Base-by-base conservation (phyloP, 176 grass and related monocot genomes). In the Eragrostis curvula region DNA sequence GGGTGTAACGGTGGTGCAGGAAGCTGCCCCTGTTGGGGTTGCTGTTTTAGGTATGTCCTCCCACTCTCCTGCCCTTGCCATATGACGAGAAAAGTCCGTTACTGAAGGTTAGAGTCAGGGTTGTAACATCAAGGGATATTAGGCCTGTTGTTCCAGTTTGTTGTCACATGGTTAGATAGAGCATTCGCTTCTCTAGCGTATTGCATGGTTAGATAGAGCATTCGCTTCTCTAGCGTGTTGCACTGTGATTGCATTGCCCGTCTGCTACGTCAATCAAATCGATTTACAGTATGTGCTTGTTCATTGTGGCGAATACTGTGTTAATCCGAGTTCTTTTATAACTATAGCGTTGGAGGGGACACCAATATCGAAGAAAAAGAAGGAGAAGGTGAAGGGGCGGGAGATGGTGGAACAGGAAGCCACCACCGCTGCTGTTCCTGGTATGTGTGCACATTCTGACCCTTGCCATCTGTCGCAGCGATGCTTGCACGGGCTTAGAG, bases 131-230 rank as follows among this genome's bases (percentile, higher is more conserved):
- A 17, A 51, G 14, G 0, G 5, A 36, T 66, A n/a, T 57, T 47
- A 21, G 25, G 21, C 20, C 43, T 11, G 41, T 23, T 62, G 20
- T 57, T 83, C 65, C 30, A 18, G 30, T 88, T 65, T 65, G 55
- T 51, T 42, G n/a, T 47, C 57, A 21, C 36, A 45, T 67, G 48
- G 8, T 70, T 70, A 25, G n/a, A 46, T 27, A 24, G 39, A n/a
- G 36, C 28, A 3, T 71, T 36, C 27, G 42, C 11, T n/a, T 50
- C 28, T 66, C 3, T 12, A 50, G 60, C 76, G 25, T 47, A 3
- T 36, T 36, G 47, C 27, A 21, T 67, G 48, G 8, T 70, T 70
- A 25, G n/a, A 46, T 27, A 24, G 39, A n/a, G 36, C 28, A 3
- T 71, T 36, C 27, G 42, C 11, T n/a, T 50, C 28, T 66, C 3